phyloP scores from a whole-genome alignment of 805 yeast genomes.

The Sugiyamaella marilandica region DNA sequence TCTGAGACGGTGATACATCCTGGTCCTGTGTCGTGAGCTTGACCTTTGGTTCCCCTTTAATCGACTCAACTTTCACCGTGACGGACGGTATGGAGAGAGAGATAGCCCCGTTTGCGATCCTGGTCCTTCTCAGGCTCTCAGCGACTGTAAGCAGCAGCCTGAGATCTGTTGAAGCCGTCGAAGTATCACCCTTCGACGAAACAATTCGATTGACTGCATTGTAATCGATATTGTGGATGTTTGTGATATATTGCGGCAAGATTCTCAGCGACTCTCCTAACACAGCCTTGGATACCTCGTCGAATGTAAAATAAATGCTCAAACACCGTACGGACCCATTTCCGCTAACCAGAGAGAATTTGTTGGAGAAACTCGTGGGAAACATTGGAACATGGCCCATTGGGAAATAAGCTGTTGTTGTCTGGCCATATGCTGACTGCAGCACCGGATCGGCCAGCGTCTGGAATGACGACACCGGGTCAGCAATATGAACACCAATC shows the following conservation, averaged over 20 bases:
- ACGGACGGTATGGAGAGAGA: constrained; percentile 27
- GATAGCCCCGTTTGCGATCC: constrained; percentile 40
- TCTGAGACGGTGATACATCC: constrained; percentile 45
- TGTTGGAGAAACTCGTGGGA: constrained; percentile 50
- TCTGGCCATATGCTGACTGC: constrained; percentile 54
- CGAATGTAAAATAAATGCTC: constrained; percentile 39
- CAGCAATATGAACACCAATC: constrained; percentile 75
- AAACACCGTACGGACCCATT: constrained; percentile 39
- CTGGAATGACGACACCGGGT: constrained; percentile 68
- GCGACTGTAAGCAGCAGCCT: constrained; percentile 34
- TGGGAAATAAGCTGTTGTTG: constrained; percentile 70
- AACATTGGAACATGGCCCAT: constrained; percentile 64
- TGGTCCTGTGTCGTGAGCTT: constrained; percentile 22
- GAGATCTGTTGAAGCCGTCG: constrained; percentile 34
- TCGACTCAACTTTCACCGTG: constrained; percentile 12
- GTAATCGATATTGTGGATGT: constrained; percentile 58
- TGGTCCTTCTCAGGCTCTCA: constrained; percentile 25
- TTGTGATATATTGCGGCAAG: constrained; percentile 39
- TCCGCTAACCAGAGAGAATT: constrained; percentile 49
- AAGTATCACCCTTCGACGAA: constrained; percentile 22
- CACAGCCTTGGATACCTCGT: constrained; percentile 24
- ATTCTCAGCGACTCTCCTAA: constrained; percentile 28
- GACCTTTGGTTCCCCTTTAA: not conserved
- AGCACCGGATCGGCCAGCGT: constrained; percentile 25
- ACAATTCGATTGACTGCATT: constrained; percentile 53